Evolutionary conservation across 257 asterid species (phyloP).

Genomic region (Solanum chiquidenum): DNA sequence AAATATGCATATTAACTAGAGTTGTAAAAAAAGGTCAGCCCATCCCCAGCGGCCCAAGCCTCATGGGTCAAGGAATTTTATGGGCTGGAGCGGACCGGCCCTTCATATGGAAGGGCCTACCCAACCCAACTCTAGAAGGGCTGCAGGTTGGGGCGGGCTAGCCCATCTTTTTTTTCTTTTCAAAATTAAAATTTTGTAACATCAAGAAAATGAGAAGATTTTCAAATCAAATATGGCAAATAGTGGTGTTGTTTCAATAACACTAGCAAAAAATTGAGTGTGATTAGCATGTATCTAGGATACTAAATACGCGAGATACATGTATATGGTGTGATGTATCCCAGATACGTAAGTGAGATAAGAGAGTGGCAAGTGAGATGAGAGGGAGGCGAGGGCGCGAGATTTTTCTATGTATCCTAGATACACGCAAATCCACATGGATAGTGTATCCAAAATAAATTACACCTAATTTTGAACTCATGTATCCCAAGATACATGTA

Average conservation of each 20-base stretch:
- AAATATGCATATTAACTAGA: neutral
- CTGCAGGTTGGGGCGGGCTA: neutral
- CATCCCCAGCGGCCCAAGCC: neutral
- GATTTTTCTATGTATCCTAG: neutral
- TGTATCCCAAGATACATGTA: neutral
- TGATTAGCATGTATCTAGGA: neutral
- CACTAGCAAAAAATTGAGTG: neutral
- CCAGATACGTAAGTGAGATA: neutral
- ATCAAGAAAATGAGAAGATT: neutral
- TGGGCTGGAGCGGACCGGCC: neutral
- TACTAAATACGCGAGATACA: too few species aligned
- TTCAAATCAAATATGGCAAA: too few species aligned
- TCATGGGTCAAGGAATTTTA: neutral
- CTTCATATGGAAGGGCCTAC: neutral
- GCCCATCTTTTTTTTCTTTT: neutral
- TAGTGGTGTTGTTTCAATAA: neutral
- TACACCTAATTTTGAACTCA: neutral
- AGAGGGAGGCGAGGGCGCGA: neutral
- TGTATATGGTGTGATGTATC: neutral
- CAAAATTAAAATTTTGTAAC: too few species aligned
- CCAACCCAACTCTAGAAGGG: neutral
- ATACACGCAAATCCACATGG: neutral
- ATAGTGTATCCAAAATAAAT: neutral
- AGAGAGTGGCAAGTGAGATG: neutral
- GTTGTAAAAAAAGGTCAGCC: neutral